Base-by-base conservation (phyloP, 2,329 filamentous ascomycete species). In the Penicillium italicum region DNA sequence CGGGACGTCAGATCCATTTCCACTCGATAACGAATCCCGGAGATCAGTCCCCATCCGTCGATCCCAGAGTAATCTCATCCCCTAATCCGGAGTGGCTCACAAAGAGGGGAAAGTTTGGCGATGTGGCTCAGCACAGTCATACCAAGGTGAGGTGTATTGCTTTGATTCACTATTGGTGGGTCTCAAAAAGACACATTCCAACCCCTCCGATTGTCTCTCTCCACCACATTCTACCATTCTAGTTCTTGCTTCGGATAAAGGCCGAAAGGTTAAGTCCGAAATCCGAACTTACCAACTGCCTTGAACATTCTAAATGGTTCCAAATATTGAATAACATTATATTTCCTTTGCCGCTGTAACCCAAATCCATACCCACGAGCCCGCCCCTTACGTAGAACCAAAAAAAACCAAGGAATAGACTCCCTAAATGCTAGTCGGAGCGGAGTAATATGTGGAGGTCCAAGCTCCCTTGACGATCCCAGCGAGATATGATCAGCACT, bases 1-100 rank as follows among this genome's bases (percentile, higher is more conserved):
- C 70, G 70, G 70, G 64, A 69, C 70, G 69, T 66, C 40, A 43
- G 53, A 52, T 48, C 49, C 53, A 58, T 52, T 45, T 36, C 31
- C 42, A 30, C 38, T 47, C 48, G n/a, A 42, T 3, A 26, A 40
- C 14, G 14, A 30, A 53, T 33, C 41, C 36, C 52, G 44, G 43
- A 33, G 40, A 51, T 47, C 53, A 51, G 24, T 31, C 41, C 41
- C 36, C 12, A 41, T 49, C 34, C 37, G 57, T 50, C 54, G 51
- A 60, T 56, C 38, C 1, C 11, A 44, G 33, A 18, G 28, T 24
- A 53, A 4, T 26, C 36, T 16, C 6, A 24, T 45, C 12, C 7
- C 14, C 30, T 26, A 22, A 34, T 26, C 6, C 10, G 34, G 42
- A 46, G 56, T 61, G 58, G 59, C 59, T 60, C 46, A 50, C 7